phyloP scores from a whole-genome alignment of 495 filamentous ascomycete species.

The Penicillium egyptiacum region DNA sequence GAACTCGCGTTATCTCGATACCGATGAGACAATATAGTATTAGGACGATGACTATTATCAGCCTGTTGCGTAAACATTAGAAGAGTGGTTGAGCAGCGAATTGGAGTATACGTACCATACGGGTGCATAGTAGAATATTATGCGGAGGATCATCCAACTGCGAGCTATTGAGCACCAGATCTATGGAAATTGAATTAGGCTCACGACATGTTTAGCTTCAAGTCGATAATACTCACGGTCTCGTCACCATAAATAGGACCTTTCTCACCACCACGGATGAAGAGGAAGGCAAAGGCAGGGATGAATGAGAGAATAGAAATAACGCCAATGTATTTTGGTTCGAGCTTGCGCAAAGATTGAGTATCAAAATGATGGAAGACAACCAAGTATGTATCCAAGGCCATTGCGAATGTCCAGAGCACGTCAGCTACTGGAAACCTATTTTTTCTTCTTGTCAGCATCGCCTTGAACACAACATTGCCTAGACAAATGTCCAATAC shows the following conservation, averaged over 20 bases:
- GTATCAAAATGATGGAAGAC: constrained; percentile 45
- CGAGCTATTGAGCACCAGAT: constrained; percentile 50
- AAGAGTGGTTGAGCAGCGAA: not conserved
- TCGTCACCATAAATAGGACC: constrained; percentile 47
- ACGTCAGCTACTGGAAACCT: constrained; percentile 54
- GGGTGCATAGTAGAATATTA: constrained; percentile 46
- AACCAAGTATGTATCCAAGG: constrained; percentile 46
- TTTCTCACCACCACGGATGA: constrained; percentile 36
- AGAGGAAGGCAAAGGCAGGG: constrained; percentile 45
- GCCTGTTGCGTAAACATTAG: constrained; percentile 25
- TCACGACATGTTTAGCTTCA: not conserved
- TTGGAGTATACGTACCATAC: constrained; percentile 36
- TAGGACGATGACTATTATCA: constrained; percentile 38
- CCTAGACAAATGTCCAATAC: not conserved
- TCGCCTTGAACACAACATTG: not conserved
- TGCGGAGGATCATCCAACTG: constrained; percentile 45
- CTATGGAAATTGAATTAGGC: constrained; percentile 18
- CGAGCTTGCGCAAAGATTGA: constrained; percentile 37
- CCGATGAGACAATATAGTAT: constrained; percentile 43
- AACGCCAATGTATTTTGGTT: constrained; percentile 39
- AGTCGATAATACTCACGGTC: constrained; percentile 30
- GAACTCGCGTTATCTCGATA: constrained; percentile 40
- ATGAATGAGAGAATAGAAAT: constrained; percentile 43
- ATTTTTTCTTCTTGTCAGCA: not conserved
- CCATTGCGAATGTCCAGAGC: constrained; percentile 50